Percentiles rank a stretch among this genome's conserved stretches.
Conservation (phyloP, 805 yeast genomes). For the Kockiozyma suomiensis region DNA sequence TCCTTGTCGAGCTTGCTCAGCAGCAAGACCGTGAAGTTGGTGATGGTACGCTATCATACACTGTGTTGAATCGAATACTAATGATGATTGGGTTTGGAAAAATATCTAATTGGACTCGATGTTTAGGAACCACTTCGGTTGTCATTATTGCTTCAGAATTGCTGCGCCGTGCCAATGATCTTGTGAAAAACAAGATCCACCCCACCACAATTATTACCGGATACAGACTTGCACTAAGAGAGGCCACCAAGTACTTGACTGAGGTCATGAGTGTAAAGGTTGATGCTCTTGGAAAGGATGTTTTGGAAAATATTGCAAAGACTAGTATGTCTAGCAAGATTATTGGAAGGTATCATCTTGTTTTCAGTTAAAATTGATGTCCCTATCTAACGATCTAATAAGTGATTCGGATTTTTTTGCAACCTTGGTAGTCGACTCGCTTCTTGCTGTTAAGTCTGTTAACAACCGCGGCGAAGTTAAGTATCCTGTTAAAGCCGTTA, state of each 20-base stretch:
- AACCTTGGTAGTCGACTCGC: conserved; percentile 89
- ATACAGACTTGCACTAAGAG: conserved; percentile 88
- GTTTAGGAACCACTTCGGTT: conserved; percentile 75
- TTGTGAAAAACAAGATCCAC: conserved; percentile 90
- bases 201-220: conserved; percentile 98
- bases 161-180: conserved; percentile 87
- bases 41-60: conserved; percentile 61
- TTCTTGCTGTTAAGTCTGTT: conserved; percentile 90
- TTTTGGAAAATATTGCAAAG: conserved; percentile 87
- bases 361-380: too few species aligned
- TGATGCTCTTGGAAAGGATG: conserved; percentile 75
- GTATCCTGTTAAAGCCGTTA: conserved; percentile 97
- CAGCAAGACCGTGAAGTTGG: conserved; percentile 99
- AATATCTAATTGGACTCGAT: not conserved
- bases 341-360: conserved; percentile 67
- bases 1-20: conserved; percentile 93
- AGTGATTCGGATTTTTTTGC: conserved; percentile 88
- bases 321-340: conserved; percentile 97
- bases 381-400: too few species aligned
- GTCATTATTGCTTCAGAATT: conserved; percentile 94
- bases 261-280: conserved; percentile 84
- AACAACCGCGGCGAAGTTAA: conserved; percentile 84
- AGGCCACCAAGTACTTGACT: conserved; percentile 81
- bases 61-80: too few species aligned
- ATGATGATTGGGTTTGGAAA: too few species aligned